These are phyloP conservation scores for Hericium rajendrae DNA, from an alignment of 768 basidiomycete species.

Conservation along the genomic window DNA sequence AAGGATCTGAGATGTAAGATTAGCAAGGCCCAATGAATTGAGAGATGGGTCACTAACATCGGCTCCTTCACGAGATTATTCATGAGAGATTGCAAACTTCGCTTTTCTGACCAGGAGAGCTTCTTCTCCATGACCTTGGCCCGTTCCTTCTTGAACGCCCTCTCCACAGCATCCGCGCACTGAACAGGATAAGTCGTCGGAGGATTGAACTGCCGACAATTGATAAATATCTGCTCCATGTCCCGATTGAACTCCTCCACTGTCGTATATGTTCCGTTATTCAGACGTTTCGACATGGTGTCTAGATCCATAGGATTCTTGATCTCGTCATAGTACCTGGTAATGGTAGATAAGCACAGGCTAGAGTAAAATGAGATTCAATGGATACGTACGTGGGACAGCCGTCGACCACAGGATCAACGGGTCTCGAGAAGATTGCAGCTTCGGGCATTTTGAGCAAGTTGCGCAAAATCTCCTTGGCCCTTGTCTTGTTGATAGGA, in stretches of 20 bases:
- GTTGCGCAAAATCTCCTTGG: slow-evolving; percentile 56
- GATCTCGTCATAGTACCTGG: slow-evolving; percentile 88
- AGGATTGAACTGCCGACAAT: slow-evolving; percentile 91
- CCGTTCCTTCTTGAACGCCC: slow-evolving; percentile 81
- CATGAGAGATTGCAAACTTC: slow-evolving; percentile 62
- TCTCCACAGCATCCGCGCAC: slow-evolving; percentile 69
- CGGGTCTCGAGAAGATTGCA: slow-evolving; percentile 68
- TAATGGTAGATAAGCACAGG: slow-evolving; percentile 10
- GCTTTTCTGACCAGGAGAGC: slow-evolving; percentile 72
- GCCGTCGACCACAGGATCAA: slow-evolving; percentile 74
- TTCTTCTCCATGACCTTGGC: slow-evolving; percentile 61
- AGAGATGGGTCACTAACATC: slow-evolving; percentile 33
- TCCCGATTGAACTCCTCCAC: slow-evolving; percentile 82
- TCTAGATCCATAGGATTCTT: slow-evolving; percentile 88
- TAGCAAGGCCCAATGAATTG: not conserved
- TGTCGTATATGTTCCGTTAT: slow-evolving; percentile 54
- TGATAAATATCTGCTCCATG: slow-evolving; percentile 72
- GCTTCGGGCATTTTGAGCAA: slow-evolving; percentile 58
- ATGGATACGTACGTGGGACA: slow-evolving; percentile 72
- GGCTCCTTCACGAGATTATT: slow-evolving; percentile 60
- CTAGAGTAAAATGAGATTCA: not conserved
- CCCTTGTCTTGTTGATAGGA: slow-evolving; percentile 77
- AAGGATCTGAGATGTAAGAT: slow-evolving; percentile 41
- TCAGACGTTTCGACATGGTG: slow-evolving; percentile 66
- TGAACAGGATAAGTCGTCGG: slow-evolving; percentile 63